A percentile compares a stretch with the other conserved stretches of the same genome.
phyloP scores from a whole-genome alignment of 495 filamentous ascomycete species.

The Trichoderma erinaceum region DNA sequence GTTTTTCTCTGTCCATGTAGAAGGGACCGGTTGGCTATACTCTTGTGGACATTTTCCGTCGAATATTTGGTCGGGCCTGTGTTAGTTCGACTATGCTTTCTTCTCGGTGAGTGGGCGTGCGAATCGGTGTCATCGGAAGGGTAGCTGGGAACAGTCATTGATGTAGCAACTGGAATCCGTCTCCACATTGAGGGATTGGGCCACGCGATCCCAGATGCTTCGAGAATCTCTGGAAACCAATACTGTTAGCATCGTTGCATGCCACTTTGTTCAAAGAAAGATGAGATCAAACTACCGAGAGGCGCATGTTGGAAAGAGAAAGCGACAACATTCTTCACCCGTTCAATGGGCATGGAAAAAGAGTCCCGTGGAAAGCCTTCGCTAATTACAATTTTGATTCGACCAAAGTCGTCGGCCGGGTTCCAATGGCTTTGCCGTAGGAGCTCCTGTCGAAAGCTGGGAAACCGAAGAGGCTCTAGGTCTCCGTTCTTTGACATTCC shows the following conservation, averaged over 20 bases:
- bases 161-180: conserved; percentile 34
- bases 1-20: background rate
- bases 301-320: conserved; percentile 89
- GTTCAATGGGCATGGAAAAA: conserved; percentile 51
- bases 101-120: conserved; percentile 40
- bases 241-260: conserved; percentile 13
- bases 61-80: conserved; percentile 65
- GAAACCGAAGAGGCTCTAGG: conserved; percentile 62
- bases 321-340: conserved; percentile 64
- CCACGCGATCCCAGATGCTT: conserved; percentile 73
- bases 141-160: conserved; percentile 35
- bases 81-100: conserved; percentile 31
- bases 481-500: conserved; percentile 59
- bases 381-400: conserved; percentile 71
- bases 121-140: conserved; percentile 35
- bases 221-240: conserved; percentile 56
- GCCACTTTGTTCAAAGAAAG: background rate
- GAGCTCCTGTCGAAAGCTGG: conserved; percentile 64
- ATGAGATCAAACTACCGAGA: conserved; percentile 47
- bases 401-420: conserved; percentile 61
- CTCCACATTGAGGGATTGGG: conserved; percentile 71
- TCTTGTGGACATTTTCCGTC: conserved; percentile 23
- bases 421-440: conserved; percentile 67
- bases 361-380: conserved; percentile 60
- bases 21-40: background rate